Conservation (phyloP, 2,329 filamentous ascomycete species). For the Dothiorella sarmentorum region DNA sequence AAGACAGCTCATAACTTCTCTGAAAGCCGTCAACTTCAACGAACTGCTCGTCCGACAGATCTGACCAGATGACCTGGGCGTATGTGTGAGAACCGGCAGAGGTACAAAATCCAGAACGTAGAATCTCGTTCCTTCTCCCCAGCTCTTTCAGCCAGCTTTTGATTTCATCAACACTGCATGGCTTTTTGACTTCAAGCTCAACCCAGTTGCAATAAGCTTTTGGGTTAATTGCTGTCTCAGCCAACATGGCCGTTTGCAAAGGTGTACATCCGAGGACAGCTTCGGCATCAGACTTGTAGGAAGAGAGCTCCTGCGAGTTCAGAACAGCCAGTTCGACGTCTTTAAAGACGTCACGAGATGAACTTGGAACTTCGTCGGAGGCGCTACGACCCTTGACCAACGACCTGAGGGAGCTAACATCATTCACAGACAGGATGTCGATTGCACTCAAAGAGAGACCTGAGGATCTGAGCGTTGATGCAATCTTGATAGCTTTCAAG, state of each 20-base stretch:
- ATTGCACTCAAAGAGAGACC: conserved; percentile 57
- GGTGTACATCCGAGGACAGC: conserved; percentile 62
- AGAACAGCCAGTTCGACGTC: conserved; percentile 13
- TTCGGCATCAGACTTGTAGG: conserved; percentile 24
- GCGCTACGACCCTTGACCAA: neutral
- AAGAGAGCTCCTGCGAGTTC: conserved; percentile 20
- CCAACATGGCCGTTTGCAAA: conserved; percentile 76
- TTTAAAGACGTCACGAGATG: neutral
- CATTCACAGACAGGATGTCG: conserved; percentile 59
- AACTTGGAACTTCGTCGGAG: neutral
- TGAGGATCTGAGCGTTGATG: conserved; percentile 58
- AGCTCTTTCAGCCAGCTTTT: conserved; percentile 29
- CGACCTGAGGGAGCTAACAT: conserved; percentile 21
- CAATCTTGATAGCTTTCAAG: conserved; percentile 58
- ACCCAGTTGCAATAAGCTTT: conserved; percentile 76
- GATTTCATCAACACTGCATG: conserved; percentile 38
- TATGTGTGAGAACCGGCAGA: conserved; percentile 46
- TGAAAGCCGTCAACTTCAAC: conserved; percentile 39
- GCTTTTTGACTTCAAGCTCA: conserved; percentile 51
- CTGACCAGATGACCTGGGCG: conserved; percentile 62
- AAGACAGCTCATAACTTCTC: conserved; percentile 39
- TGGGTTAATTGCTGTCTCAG: conserved; percentile 61
- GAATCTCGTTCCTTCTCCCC: conserved; percentile 55
- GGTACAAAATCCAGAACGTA: conserved; percentile 71
- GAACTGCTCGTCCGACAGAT: conserved; percentile 46